Conservation (phyloP, 371 early-diverging fungal genomes). For the Blakeslea trispora region DNA sequence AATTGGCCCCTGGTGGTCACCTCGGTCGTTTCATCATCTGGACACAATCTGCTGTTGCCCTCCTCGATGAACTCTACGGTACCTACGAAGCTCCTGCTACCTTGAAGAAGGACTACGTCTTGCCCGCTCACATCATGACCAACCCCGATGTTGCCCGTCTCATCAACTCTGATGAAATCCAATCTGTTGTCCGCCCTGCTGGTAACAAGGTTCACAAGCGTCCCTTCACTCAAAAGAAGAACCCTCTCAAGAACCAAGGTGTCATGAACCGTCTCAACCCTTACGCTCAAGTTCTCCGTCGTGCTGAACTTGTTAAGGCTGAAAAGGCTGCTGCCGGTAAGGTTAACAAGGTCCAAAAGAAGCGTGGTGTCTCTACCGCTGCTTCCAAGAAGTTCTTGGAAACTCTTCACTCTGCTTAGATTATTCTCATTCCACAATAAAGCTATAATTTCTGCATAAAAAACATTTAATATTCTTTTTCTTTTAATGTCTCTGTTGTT, state of each 20-base stretch:
- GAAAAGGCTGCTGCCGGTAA: constrained; percentile 69
- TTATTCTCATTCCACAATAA: neutral
- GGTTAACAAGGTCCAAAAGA: constrained; percentile 63
- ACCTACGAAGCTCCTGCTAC: constrained; percentile 78
- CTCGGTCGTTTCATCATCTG: constrained; percentile 99
- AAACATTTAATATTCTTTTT: too few relatives aligned
- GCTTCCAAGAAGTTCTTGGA: constrained; percentile 68
- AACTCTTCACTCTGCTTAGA: constrained; percentile 65
- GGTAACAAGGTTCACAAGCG: constrained; percentile 81
- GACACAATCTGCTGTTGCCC: constrained; percentile 97
- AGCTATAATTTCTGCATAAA: too few relatives aligned
- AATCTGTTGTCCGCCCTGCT: constrained; percentile 91
- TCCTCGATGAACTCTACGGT: constrained; percentile 96
- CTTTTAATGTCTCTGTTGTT: too few relatives aligned
- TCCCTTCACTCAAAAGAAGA: constrained; percentile 95
- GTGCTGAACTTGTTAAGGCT: constrained; percentile 75
- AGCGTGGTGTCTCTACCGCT: constrained; percentile 37
- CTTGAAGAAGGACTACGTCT: constrained; percentile 93
- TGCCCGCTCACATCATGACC: constrained; percentile 89
- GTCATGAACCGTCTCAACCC: constrained; percentile 96
- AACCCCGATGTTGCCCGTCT: constrained; percentile 96
- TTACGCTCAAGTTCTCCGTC: constrained; percentile 88
- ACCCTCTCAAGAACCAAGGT: constrained; percentile 94
- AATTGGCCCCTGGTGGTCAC: constrained; percentile 99
- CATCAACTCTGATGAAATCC: constrained; percentile 98